A percentile compares a stretch with the other conserved stretches of the same genome.
Evolutionary conservation across 148 eudicot genomes (phyloP).

Genomic region (Chenopodium berlandieri): DNA sequence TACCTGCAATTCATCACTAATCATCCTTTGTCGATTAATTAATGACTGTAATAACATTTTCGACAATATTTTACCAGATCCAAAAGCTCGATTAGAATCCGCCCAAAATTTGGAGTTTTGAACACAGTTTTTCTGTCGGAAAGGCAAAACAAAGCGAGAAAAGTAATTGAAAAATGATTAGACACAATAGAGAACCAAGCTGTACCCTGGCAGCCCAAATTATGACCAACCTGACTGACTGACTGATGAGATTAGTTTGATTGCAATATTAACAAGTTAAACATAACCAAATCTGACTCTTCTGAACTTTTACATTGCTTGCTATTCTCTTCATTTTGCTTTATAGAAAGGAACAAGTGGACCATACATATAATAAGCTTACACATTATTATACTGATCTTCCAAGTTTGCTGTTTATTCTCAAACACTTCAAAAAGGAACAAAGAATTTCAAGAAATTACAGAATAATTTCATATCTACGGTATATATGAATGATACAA

Average conservation of each 20-base stretch:
- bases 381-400: background rate
- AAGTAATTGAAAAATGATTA: background rate
- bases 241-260: background rate
- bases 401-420: background rate
- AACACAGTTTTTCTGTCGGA: too few species aligned
- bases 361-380: background rate
- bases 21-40: background rate
- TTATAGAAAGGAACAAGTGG: background rate
- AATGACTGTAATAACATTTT: background rate
- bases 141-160: background rate
- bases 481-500: background rate
- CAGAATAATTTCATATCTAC: background rate
- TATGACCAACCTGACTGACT: background rate
- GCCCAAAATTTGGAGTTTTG: too few species aligned
- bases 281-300: background rate
- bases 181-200: background rate
- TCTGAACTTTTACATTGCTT: background rate
- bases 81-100: background rate
- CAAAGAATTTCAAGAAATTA: background rate
- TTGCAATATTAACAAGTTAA: background rate
- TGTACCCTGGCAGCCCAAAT: too few species aligned
- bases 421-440: background rate
- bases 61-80: background rate
- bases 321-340: background rate
- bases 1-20: conserved; percentile 2